These are phyloP conservation scores for Leccinum boreale DNA, from an alignment of 768 basidiomycete species.

Conservation along the genomic window DNA sequence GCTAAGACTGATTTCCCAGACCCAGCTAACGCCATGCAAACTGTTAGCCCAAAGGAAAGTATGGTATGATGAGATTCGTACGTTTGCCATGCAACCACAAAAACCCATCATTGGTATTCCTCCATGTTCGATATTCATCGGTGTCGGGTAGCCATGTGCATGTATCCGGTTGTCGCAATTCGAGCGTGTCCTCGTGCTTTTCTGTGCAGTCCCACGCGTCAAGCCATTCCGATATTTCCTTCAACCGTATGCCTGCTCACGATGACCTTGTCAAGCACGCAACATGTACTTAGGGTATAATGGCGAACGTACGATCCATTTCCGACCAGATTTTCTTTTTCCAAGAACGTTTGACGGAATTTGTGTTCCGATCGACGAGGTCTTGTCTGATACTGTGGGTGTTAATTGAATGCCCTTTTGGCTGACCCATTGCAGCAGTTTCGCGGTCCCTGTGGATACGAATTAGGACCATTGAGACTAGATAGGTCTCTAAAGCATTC, in stretches of 20 bases:
- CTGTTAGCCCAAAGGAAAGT: background rate
- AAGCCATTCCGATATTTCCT: no score
- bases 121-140: background rate
- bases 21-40: background rate
- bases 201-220: background rate
- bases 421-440: background rate
- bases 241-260: constrained; percentile 12
- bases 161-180: background rate
- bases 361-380: background rate
- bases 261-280: background rate
- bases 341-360: background rate
- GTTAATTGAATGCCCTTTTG: background rate
- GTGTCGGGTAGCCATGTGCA: background rate
- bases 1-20: background rate
- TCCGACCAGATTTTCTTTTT: background rate
- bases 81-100: background rate
- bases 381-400: background rate
- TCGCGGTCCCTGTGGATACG: background rate
- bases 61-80: background rate
- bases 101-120: background rate
- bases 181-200: background rate
- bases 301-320: background rate
- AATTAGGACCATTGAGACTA: background rate
- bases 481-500: background rate
- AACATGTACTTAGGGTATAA: background rate